Evolutionary conservation across 1,284 basidiomycete genomes (phyloP), one percentile per base, ranked within the genome.

Genomic region (Ganoderma sinense): DNA sequence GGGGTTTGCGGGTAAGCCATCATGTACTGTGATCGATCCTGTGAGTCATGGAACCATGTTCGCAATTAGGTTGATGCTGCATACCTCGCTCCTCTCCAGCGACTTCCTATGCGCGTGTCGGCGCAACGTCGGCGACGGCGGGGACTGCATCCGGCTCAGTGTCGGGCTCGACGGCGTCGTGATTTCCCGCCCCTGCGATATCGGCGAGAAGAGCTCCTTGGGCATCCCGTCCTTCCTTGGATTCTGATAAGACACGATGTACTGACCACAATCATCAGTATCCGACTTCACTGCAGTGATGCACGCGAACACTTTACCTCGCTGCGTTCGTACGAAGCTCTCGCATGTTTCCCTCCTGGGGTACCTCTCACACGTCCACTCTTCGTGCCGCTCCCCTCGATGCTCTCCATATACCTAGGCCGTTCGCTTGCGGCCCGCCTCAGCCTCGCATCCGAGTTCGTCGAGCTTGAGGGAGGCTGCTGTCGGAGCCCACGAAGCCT

Each of bases 1-100:
- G 79, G 78, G 10, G 79, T 80, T 63, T 78, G 74, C 16, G 76
- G 77, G 67, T 78, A 79, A 23, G 73, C 72, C 51, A 78, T 65
- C 65, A 76, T 72, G 58, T 74, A 77, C 78, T 79, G 68, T 11
- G 41, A 31, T 29, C 23, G 41, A 39, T 18, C n/a, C 16, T 36
- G 41, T 48, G 41, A 67, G 67, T 33, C 23, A 63, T 29, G 39
- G n/a, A 41, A 23, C 18, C 20, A 31, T 40, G n/a, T n/a, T 1
- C 26, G 11, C 43, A 23, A 33, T 14, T 14, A 11, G 23, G 4
- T 23, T 18, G 39, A 26, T 26, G 7, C 2, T 4, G 53, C 74
- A 56, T 67, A 77, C 76, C 74, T 78, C 76, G 65, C 61, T 74
- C 31, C 72, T 69, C 43, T 75, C 74, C 33, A 74, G 60, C 20